phyloP scores from a whole-genome alignment of 225 moss, liverwort and hornwort genomes.

The Physcomitrium patens region DNA sequence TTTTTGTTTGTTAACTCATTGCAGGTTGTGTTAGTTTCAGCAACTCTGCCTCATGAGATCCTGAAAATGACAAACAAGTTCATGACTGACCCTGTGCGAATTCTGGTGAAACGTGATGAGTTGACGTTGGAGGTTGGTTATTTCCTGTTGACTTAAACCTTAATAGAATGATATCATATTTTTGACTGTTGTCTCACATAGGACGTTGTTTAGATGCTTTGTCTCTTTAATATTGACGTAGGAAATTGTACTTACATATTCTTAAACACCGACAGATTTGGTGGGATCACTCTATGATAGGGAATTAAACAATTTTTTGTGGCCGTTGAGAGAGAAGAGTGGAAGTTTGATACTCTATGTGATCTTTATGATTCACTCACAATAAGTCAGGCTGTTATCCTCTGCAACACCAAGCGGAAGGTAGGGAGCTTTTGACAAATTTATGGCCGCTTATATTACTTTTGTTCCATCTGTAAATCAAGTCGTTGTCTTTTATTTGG shows the following conservation, averaged over 20 bases:
- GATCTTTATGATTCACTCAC: slow-evolving; percentile 87
- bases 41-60: slow-evolving; percentile 86
- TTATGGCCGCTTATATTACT: too few species aligned
- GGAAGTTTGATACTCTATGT: slow-evolving; percentile 94
- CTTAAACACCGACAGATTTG: background rate
- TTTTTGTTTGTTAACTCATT: background rate
- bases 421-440: slow-evolving; percentile 24
- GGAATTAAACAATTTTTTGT: slow-evolving; percentile 95
- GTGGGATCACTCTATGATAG: slow-evolving; percentile 38
- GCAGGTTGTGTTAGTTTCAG: slow-evolving; percentile 88
- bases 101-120: slow-evolving; percentile 94
- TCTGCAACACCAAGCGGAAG: slow-evolving; percentile 94
- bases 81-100: slow-evolving; percentile 92
- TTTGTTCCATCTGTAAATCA: too few species aligned
- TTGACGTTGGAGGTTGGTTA: slow-evolving; percentile 76
- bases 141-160: too few species aligned
- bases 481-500: too few species aligned
- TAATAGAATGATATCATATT: too few species aligned
- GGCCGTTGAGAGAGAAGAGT: slow-evolving; percentile 86
- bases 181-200: too few species aligned
- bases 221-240: too few species aligned
- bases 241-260: too few species aligned
- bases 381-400: slow-evolving; percentile 90
- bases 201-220: too few species aligned
- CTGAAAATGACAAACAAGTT: slow-evolving; percentile 93